phyloP scores from a whole-genome alignment of 225 moss, liverwort and hornwort genomes.

The Ulota crispa region DNA sequence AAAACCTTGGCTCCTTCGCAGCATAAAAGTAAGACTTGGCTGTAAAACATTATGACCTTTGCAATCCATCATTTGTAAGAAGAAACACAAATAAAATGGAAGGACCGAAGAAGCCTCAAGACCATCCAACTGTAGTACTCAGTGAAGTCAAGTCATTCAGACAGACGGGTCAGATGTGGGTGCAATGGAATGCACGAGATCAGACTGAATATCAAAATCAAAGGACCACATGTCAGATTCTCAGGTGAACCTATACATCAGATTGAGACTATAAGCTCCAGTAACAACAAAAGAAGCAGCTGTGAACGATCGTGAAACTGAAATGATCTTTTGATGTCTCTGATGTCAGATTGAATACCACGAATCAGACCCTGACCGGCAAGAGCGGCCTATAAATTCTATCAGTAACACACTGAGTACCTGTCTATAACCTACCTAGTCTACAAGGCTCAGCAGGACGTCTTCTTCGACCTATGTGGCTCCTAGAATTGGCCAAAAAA shows the following conservation, averaged over 20 bases:
- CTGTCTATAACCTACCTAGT: neutral
- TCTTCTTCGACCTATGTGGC: neutral
- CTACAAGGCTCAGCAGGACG: slow-evolving; percentile 2
- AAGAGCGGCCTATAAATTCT: neutral
- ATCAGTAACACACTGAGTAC: neutral
- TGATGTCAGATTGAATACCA: neutral
- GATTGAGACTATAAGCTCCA: neutral
- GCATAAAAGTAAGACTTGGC: neutral
- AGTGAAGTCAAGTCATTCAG: neutral
- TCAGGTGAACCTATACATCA: neutral
- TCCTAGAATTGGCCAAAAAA: slow-evolving; percentile 8
- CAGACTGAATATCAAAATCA: neutral
- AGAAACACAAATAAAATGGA: neutral
- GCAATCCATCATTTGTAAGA: neutral
- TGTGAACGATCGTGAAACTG: neutral
- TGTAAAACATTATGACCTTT: neutral
- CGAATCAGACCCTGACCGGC: neutral
- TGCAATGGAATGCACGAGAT: neutral
- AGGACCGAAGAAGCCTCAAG: neutral
- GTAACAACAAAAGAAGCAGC: neutral
- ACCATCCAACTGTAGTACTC: neutral
- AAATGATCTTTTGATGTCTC: neutral
- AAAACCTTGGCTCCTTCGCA: neutral
- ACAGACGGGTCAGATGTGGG: neutral
- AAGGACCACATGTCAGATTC: neutral